phyloP scores from a whole-genome alignment of 1,139 yeast genomes.

The Meyerozyma sp. region DNA sequence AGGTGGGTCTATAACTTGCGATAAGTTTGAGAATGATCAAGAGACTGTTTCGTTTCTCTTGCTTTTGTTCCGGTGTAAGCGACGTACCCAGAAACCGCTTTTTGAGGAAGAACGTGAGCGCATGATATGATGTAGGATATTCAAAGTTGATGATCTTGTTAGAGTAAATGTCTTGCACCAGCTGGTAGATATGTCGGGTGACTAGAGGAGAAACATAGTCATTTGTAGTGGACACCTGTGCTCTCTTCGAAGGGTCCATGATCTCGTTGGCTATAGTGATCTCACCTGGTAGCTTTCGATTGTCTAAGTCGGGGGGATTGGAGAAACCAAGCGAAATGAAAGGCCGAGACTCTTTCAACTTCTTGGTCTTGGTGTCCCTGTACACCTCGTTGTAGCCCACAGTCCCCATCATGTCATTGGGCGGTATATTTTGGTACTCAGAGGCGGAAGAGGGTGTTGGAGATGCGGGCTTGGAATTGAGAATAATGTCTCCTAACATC shows the following conservation, averaged over 20 bases:
- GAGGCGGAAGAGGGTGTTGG: constrained; percentile 37
- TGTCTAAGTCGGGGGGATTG: constrained; percentile 1
- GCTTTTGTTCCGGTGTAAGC: constrained; percentile 24
- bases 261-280: constrained; percentile 7
- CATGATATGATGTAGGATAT: constrained; percentile 64
- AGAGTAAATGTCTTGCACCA: constrained; percentile 61
- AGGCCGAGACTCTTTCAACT: constrained; percentile 22
- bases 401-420: constrained; percentile 7
- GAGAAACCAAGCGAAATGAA: constrained; percentile 38
- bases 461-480: constrained; percentile 48
- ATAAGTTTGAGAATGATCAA: constrained; percentile 58
- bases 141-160: constrained; percentile 53
- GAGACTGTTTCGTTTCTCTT: constrained; percentile 38
- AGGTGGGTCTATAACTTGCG: constrained; percentile 68
- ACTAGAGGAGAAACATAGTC: constrained; percentile 52
- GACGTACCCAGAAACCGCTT: constrained; percentile 44
- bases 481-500: constrained; percentile 51
- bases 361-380: background rate
- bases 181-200: constrained; percentile 55
- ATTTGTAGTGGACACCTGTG: constrained; percentile 13
- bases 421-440: constrained; percentile 14
- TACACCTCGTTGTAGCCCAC: constrained; percentile 5
- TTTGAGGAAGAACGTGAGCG: constrained; percentile 51
- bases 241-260: constrained; percentile 3
- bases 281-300: background rate